Conservation (phyloP, 495 filamentous ascomycete genomes). For the Tuber calosporum region DNA sequence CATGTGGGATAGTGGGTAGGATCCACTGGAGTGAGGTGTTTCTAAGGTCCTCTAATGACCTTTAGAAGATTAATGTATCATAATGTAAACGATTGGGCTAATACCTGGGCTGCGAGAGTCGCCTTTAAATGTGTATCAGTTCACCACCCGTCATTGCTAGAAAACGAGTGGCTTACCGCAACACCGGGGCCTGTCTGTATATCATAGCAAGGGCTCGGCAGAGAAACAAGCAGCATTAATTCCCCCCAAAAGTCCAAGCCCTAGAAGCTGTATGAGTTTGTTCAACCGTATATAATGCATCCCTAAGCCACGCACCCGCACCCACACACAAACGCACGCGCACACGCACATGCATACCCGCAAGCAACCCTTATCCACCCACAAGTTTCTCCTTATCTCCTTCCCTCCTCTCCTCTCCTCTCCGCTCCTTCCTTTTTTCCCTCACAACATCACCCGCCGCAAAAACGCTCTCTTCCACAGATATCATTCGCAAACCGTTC, state of each 20-base stretch:
- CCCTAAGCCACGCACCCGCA: not conserved
- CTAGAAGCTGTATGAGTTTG: not conserved
- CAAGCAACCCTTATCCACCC: not conserved
- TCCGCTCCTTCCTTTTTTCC: not conserved
- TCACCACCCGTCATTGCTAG: not conserved
- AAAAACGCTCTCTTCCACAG: not conserved
- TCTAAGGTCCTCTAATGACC: not conserved
- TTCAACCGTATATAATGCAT: not conserved
- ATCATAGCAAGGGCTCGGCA: not conserved
- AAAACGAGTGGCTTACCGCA: not conserved
- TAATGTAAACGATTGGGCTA: not conserved
- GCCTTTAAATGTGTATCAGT: not conserved
- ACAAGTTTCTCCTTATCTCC: not conserved
- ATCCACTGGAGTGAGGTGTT: not conserved
- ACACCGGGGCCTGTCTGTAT: not conserved
- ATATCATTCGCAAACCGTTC: not conserved
- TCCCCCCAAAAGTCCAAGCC: not conserved
- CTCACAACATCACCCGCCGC: not conserved
- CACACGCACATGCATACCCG: no score
- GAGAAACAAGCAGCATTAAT: not conserved
- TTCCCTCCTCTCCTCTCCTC: not conserved
- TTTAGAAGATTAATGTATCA: not conserved
- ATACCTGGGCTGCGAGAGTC: not conserved
- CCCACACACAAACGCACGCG: not conserved
- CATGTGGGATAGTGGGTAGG: not conserved